These are phyloP conservation scores for Euphorbia peplus DNA, from an alignment of 345 rosid species.

Conservation along the genomic window DNA sequence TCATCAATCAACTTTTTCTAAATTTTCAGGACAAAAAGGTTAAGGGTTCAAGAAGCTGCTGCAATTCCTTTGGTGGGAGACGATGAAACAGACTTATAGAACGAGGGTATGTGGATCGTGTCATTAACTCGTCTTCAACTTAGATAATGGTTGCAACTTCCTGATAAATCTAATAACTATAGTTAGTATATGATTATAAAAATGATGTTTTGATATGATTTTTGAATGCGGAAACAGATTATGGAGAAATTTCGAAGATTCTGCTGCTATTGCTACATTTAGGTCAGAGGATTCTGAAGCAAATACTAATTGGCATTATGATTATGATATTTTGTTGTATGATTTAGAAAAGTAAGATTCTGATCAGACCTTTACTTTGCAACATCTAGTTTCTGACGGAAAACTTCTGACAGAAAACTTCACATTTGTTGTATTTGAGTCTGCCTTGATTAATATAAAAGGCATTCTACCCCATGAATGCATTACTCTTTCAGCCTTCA, in stretches of 20 bases:
- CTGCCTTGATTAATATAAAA: slow-evolving; percentile 1
- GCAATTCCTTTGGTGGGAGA: background rate
- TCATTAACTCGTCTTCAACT: background rate
- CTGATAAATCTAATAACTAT: background rate
- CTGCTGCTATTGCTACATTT: background rate
- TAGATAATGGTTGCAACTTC: slow-evolving; percentile 1
- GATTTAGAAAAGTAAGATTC: background rate
- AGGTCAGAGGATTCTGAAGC: background rate
- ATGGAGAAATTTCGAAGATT: background rate
- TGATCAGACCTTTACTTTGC: background rate
- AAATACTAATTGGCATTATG: background rate
- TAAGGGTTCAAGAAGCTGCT: slow-evolving; percentile 9
- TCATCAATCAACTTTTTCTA: background rate
- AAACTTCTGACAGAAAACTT: background rate
- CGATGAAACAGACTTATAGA: background rate
- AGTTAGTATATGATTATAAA: background rate
- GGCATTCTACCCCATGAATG: background rate
- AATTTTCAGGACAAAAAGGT: slow-evolving; percentile 17
- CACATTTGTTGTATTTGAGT: background rate
- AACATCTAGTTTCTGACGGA: no score
- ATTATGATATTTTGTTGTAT: background rate
- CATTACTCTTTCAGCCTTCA: background rate
- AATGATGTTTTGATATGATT: background rate
- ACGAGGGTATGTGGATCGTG: background rate
- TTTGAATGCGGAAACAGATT: background rate